Percentiles rank a stretch among this genome's conserved stretches.
Conservation (phyloP, 306 rosid genomes). For the Bauhinia variegata region DNA sequence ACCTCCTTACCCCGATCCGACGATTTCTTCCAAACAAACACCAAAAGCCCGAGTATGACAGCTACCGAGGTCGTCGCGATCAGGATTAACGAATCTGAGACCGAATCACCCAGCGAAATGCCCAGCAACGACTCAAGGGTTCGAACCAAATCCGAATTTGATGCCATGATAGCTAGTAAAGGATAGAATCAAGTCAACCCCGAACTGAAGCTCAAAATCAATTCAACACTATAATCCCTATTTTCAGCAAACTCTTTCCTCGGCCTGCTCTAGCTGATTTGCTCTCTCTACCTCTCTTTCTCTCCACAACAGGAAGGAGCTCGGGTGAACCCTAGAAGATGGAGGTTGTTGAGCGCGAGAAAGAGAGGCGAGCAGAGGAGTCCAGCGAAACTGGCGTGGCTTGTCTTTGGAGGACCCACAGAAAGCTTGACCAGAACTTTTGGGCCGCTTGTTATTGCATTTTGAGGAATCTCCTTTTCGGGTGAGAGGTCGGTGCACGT, state of each 20-base stretch:
- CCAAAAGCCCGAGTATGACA: slow-evolving; percentile 61
- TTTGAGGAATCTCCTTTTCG: neutral
- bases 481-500: neutral
- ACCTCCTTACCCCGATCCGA: slow-evolving; percentile 66
- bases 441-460: slow-evolving; percentile 3
- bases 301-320: neutral
- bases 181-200: slow-evolving; percentile 29
- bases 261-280: neutral
- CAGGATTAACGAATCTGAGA: slow-evolving; percentile 59
- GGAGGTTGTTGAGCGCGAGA: slow-evolving; percentile 19
- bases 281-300: neutral
- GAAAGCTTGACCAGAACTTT: slow-evolving; percentile 22
- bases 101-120: slow-evolving; percentile 68
- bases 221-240: neutral
- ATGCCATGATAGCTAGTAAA: slow-evolving; percentile 34
- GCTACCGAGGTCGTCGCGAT: slow-evolving; percentile 66
- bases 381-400: neutral
- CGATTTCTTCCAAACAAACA: slow-evolving; percentile 66
- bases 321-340: slow-evolving; percentile 20
- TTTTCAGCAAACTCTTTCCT: neutral
- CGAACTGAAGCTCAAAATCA: slow-evolving; percentile 34
- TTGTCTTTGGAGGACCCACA: slow-evolving; percentile 21
- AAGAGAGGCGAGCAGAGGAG: neutral
- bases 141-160: slow-evolving; percentile 64
- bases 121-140: slow-evolving; percentile 63